Evolutionary conservation across 352 stramenopile species (phyloP).

Genomic region (Sclerospora graminicola): DNA sequence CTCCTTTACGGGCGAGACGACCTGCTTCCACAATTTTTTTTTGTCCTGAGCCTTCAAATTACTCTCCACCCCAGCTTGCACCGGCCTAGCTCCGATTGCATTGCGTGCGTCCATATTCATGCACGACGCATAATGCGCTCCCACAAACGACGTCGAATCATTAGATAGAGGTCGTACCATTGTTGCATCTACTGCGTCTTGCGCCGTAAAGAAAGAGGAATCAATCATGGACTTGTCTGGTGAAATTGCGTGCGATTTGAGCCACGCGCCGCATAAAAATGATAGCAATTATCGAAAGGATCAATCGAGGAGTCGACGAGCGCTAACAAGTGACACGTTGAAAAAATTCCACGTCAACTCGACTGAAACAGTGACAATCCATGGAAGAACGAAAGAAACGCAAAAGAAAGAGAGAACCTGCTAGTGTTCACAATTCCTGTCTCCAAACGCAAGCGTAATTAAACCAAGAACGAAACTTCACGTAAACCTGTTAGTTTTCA

Average conservation of each 20-base stretch:
- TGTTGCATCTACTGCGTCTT: constrained; percentile 39
- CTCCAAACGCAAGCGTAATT: no score
- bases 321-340: no score
- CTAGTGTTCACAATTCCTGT: no score
- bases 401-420: no score
- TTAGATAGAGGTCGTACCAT: constrained; percentile 44
- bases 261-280: constrained; percentile 54
- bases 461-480: no score
- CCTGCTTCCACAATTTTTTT: constrained; percentile 30
- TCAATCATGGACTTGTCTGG: constrained; percentile 21
- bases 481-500: no score
- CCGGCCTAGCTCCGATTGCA: constrained; percentile 25
- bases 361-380: no score
- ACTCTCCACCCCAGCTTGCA: constrained; percentile 29
- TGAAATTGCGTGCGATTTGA: constrained; percentile 29
- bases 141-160: constrained; percentile 50
- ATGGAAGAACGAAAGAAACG: no score
- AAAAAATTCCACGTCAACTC: no score
- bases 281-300: constrained; percentile 69
- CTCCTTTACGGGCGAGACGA: constrained; percentile 27
- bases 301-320: constrained; percentile 35
- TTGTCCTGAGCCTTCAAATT: constrained; percentile 22
- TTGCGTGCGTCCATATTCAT: constrained; percentile 41
- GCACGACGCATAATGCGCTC: constrained; percentile 57
- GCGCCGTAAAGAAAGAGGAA: constrained; percentile 36